Conservation (phyloP, 371 early-diverging fungal species). For the Mortierella sp. region DNA sequence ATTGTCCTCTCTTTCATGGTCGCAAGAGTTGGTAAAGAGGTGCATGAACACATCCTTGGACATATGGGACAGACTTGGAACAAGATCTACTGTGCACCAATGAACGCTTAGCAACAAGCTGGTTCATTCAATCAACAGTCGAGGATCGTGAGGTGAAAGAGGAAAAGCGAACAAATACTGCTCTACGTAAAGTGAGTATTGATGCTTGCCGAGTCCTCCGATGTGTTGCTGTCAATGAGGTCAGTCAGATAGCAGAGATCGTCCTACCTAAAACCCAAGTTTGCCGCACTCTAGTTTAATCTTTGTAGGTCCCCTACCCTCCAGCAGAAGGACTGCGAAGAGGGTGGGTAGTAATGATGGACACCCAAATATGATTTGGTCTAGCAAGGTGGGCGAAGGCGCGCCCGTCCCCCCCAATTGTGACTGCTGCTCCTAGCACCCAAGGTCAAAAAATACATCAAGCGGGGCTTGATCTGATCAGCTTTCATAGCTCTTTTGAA, state of each 20-base stretch:
- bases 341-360: too few relatives aligned
- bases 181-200: conserved; percentile 20
- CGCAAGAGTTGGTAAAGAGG: background rate
- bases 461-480: too few relatives aligned
- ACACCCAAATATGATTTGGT: too few relatives aligned
- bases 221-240: conserved; percentile 11
- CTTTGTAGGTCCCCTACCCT: too few relatives aligned
- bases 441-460: too few relatives aligned
- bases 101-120: conserved; percentile 21
- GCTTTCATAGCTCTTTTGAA: too few relatives aligned
- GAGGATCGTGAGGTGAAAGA: conserved; percentile 28
- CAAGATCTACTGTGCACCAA: conserved; percentile 25
- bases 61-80: conserved; percentile 32
- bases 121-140: conserved; percentile 18
- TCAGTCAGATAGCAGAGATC: background rate
- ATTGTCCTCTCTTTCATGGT: background rate
- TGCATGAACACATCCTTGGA: conserved; percentile 19
- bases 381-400: too few relatives aligned
- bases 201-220: background rate
- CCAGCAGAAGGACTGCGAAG: too few relatives aligned
- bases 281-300: conserved; percentile 1
- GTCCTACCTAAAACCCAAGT: background rate
- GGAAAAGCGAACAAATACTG: conserved; percentile 19
- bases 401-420: too few relatives aligned
- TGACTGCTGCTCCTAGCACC: too few relatives aligned